Conservation (phyloP, 2,329 filamentous ascomycete genomes). For the Thelonectria rubi region DNA sequence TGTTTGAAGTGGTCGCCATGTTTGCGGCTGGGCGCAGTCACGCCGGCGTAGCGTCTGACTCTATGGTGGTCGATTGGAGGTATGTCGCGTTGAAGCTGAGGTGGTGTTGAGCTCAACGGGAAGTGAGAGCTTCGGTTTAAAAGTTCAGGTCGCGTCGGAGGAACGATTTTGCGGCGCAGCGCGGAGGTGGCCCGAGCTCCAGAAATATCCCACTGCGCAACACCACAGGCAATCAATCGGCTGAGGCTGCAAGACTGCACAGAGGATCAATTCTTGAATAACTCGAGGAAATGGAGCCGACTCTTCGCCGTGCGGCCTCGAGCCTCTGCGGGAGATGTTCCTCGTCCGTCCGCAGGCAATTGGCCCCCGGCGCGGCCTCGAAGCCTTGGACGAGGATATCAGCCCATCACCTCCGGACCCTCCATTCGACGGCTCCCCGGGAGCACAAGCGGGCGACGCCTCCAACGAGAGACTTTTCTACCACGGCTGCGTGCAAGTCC, state of each 20-base stretch:
- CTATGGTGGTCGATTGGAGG: conserved; percentile 39
- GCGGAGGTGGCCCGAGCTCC: conserved; percentile 45
- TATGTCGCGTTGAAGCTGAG: conserved; percentile 40
- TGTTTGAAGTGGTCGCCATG: conserved; percentile 98
- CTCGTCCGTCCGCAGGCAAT: conserved; percentile 46
- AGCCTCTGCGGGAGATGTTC: conserved; percentile 54
- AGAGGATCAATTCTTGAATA: conserved; percentile 17
- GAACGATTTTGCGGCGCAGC: conserved; percentile 49
- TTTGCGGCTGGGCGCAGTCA: conserved; percentile 58
- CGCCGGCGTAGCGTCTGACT: conserved; percentile 58
- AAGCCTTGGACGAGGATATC: conserved; percentile 42
- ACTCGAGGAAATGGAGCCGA: conserved; percentile 50
- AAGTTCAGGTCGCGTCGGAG: conserved; percentile 46
- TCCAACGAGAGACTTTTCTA: conserved; percentile 44
- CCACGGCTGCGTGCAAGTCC: conserved; percentile 37
- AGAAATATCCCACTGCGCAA: conserved; percentile 41
- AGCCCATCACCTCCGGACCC: conserved; percentile 43
- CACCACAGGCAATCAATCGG: conserved; percentile 27
- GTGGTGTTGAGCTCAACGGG: conserved; percentile 33
- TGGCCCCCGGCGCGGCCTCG: conserved; percentile 29
- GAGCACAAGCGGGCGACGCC: conserved; percentile 36
- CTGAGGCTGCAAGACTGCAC: conserved; percentile 26
- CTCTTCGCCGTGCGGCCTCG: conserved; percentile 51
- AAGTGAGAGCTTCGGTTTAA: conserved; percentile 44
- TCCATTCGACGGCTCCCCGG: conserved; percentile 41